Evolutionary conservation across 257 asterid species (phyloP).

Genomic region (Gardenia jasminoides): DNA sequence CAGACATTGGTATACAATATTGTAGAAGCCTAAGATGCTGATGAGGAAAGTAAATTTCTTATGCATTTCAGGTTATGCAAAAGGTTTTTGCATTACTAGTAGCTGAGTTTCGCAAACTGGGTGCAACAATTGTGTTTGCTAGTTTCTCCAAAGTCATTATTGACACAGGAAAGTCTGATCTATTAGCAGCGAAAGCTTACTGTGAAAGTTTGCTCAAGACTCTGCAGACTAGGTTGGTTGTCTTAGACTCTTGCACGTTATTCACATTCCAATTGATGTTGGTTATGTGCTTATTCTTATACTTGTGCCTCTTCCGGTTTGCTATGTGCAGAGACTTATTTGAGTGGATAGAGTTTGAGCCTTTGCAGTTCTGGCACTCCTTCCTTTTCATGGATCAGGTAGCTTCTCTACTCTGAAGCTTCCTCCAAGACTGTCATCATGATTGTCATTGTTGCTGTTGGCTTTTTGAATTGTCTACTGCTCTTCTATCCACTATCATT

Average conservation of each 20-base stretch:
- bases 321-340: constrained; percentile 68
- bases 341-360: constrained; percentile 97
- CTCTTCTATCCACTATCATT: neutral
- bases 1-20: neutral
- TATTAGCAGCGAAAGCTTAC: constrained; percentile 87
- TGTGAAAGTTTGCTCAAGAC: constrained; percentile 87
- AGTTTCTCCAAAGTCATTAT: constrained; percentile 79
- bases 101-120: constrained; percentile 94
- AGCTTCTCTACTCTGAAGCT: constrained; percentile 15
- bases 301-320: neutral
- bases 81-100: constrained; percentile 88
- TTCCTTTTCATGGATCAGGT: constrained; percentile 99
- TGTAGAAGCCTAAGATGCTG: neutral
- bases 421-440: neutral
- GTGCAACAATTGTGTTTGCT: constrained; percentile 78
- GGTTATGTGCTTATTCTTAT: constrained; percentile 21
- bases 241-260: constrained; percentile 1
- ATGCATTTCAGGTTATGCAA: constrained; percentile 70
- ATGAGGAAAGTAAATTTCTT: neutral
- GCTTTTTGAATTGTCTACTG: neutral
- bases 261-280: constrained; percentile 4
- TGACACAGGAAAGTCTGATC: constrained; percentile 86
- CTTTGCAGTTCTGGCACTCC: constrained; percentile 90
- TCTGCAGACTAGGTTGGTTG: constrained; percentile 84
- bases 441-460: neutral